phyloP scores from a whole-genome alignment of 2,329 filamentous ascomycete genomes.

The Dendryphion nanum region DNA sequence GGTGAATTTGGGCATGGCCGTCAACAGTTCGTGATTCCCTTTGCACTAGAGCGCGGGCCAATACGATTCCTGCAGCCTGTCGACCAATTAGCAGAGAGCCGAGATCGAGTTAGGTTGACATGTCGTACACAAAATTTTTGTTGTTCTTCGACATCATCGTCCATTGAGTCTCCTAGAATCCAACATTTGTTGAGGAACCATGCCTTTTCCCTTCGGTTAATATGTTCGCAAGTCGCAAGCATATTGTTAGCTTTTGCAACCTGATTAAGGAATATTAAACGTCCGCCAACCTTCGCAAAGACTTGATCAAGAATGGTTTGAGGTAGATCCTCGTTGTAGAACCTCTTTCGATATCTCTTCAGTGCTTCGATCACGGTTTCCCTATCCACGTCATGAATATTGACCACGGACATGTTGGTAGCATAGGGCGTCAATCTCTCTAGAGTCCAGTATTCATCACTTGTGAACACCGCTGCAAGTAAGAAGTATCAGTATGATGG shows the following conservation, averaged over 20 bases:
- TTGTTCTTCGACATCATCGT: constrained; percentile 97
- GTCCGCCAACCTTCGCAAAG: constrained; percentile 84
- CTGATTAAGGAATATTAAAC: constrained; percentile 80
- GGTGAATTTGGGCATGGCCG: constrained; percentile 55
- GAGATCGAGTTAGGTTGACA: constrained; percentile 23
- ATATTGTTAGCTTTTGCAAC: constrained; percentile 83
- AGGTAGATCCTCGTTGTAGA: constrained; percentile 63
- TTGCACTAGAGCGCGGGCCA: constrained; percentile 85
- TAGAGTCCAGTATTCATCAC: constrained; percentile 97
- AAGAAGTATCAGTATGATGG: background rate
- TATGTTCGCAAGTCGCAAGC: constrained; percentile 71
- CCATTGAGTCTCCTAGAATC: constrained; percentile 74
- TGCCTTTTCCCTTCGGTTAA: constrained; percentile 68
- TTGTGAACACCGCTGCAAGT: constrained; percentile 81
- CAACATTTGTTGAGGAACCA: constrained; percentile 79
- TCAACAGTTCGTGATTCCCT: constrained; percentile 64
- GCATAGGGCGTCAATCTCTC: constrained; percentile 88
- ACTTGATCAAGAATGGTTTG: constrained; percentile 66
- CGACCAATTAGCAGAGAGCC: background rate
- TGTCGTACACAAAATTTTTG: constrained; percentile 81
- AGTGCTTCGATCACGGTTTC: constrained; percentile 72
- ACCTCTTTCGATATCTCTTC: constrained; percentile 70
- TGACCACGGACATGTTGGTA: constrained; percentile 88
- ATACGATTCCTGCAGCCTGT: constrained; percentile 84
- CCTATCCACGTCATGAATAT: constrained; percentile 78